These are phyloP conservation scores for Cydonia oblonga DNA, from an alignment of 331 rosid species.

Conservation along the genomic window DNA sequence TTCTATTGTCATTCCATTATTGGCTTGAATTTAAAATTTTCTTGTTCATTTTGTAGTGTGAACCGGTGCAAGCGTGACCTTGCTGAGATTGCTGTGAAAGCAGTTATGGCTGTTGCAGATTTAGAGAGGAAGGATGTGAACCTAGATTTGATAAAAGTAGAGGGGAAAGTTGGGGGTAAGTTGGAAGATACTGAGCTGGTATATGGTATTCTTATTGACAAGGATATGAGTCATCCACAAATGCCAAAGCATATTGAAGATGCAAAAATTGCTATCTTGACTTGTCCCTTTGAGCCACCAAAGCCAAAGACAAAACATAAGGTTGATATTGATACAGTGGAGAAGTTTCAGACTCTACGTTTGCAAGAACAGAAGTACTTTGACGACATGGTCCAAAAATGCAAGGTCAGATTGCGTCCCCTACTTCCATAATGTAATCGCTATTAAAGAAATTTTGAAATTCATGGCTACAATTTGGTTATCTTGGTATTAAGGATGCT, in stretches of 20 bases:
- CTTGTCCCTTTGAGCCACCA: constrained; percentile 99
- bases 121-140: constrained; percentile 88
- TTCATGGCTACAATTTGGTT: background rate
- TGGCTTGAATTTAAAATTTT: background rate
- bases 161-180: constrained; percentile 97
- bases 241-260: constrained; percentile 94
- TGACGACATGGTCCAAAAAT: constrained; percentile 89
- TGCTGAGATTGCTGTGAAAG: constrained; percentile 96
- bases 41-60: constrained; percentile 50
- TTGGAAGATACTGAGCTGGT: constrained; percentile 89
- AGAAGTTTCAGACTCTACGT: constrained; percentile 84
- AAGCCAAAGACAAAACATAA: constrained; percentile 99
- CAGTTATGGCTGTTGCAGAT: constrained; percentile 95
- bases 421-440: background rate
- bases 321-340: constrained; percentile 95
- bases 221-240: constrained; percentile 99
- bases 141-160: constrained; percentile 83
- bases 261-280: constrained; percentile 90
- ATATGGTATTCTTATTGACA: constrained; percentile 82
- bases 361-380: constrained; percentile 76
- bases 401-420: constrained; percentile 53
- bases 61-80: constrained; percentile 86
- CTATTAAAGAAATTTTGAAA: background rate
- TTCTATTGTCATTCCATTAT: background rate
- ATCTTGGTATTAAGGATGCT: background rate